These are phyloP conservation scores for Coniella vitis DNA, from an alignment of 2,329 filamentous ascomycete genomes.

Conservation along the genomic window DNA sequence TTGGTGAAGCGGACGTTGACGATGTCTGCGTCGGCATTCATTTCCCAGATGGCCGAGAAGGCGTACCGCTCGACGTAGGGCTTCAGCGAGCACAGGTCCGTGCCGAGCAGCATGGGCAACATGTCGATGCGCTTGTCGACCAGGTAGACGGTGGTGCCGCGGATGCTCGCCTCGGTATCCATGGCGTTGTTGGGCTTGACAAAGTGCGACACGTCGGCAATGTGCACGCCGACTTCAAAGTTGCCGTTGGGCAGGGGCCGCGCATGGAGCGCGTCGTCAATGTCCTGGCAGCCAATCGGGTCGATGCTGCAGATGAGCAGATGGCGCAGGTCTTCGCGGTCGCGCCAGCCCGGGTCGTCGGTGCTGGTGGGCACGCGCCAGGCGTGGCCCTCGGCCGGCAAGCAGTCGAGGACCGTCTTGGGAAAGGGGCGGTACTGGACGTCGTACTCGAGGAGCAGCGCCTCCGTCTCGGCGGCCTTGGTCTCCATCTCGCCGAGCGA, in stretches of 20 bases:
- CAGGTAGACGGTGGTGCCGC: conserved; percentile 93
- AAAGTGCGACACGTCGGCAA: conserved; percentile 98
- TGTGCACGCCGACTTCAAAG: conserved; percentile 93
- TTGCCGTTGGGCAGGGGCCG: conserved; percentile 82
- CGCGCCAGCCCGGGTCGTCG: conserved; percentile 81
- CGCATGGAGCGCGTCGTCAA: conserved; percentile 93
- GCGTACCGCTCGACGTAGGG: conserved; percentile 94
- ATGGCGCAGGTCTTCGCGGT: conserved; percentile 74
- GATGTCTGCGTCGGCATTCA: conserved; percentile 78
- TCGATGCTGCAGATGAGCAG: conserved; percentile 96
- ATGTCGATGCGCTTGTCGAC: conserved; percentile 99
- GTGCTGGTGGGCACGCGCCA: conserved; percentile 82
- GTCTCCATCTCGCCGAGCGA: conserved; percentile 90
- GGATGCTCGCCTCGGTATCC: conserved; percentile 89
- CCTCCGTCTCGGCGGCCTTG: conserved; percentile 96
- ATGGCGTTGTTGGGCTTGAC: conserved; percentile 96
- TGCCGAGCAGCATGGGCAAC: conserved; percentile 93
- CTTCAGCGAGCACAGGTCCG: conserved; percentile 92
- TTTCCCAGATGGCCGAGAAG: conserved; percentile 83
- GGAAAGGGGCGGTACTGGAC: conserved; percentile 97
- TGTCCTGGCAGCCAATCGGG: conserved; percentile 92
- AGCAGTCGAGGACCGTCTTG: conserved; percentile 87
- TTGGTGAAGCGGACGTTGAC: conserved; percentile 87
- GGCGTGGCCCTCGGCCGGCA: conserved; percentile 84
- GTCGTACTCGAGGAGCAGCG: conserved; percentile 87